Percentiles rank a stretch among this genome's conserved stretches.
Evolutionary conservation across 106 monocot genomes (phyloP).

Genomic region (Acorus calamus): DNA sequence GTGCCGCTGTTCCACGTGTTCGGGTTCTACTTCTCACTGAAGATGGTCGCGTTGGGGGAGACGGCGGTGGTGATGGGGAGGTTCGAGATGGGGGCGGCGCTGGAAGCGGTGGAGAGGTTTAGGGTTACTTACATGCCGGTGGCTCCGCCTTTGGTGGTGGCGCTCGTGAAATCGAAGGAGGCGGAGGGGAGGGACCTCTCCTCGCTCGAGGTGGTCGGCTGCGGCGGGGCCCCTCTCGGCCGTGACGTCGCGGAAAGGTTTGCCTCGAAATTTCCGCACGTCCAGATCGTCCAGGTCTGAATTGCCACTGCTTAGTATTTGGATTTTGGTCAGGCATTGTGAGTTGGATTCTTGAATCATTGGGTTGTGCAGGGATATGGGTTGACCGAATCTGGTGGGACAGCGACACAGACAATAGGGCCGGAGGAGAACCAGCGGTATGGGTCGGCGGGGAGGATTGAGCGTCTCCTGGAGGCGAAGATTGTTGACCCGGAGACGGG

Average conservation of each 20-base stretch:
- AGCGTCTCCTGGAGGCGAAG: neutral
- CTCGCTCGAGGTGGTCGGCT: neutral
- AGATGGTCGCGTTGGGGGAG: no score
- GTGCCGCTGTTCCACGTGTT: slow-evolving; percentile 78
- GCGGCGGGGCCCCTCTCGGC: slow-evolving; percentile 5
- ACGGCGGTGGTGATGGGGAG: slow-evolving; percentile 4
- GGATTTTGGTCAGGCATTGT: no score
- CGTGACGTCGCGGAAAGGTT: neutral
- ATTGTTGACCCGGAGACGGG: slow-evolving; percentile 3
- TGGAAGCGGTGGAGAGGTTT: neutral
- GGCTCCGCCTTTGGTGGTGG: neutral
- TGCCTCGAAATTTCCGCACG: neutral
- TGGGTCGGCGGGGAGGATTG: neutral
- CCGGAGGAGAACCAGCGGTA: slow-evolving; percentile 1
- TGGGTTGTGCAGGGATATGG: slow-evolving; percentile 7
- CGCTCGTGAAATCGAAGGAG: neutral
- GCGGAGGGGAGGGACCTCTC: neutral
- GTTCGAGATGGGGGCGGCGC: neutral
- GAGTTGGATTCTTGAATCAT: neutral
- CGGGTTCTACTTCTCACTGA: no score
- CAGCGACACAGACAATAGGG: neutral
- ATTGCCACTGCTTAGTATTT: neutral
- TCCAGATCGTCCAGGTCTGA: neutral
- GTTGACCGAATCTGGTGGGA: slow-evolving; percentile 3
- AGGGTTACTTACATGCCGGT: neutral